Percentiles rank a stretch among this genome's conserved stretches.
Evolutionary conservation across 2,329 filamentous ascomycete genomes (phyloP).

Genomic region (Verticillium albo-atrum): DNA sequence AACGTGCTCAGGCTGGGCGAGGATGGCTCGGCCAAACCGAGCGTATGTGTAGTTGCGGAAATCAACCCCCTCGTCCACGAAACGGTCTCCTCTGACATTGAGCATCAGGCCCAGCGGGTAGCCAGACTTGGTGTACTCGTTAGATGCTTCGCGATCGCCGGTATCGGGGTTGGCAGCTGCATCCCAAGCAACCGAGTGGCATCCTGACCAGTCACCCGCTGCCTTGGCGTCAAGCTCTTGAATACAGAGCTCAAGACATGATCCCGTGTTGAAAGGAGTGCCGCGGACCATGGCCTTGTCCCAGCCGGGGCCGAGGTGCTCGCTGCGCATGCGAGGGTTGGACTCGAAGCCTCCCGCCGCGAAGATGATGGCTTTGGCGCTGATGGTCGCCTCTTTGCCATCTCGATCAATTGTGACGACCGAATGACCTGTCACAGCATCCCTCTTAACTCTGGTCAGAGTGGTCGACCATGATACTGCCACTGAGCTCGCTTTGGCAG

Average conservation of each 20-base stretch:
- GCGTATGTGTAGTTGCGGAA: constrained; percentile 66
- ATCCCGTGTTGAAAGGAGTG: constrained; percentile 61
- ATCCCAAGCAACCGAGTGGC: constrained; percentile 63
- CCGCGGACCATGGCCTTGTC: constrained; percentile 58
- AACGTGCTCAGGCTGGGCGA: constrained; percentile 50
- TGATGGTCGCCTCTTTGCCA: constrained; percentile 21
- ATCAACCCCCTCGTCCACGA: constrained; percentile 64
- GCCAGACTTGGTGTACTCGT: constrained; percentile 65
- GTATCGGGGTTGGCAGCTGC: constrained; percentile 49
- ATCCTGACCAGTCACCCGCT: constrained; percentile 59
- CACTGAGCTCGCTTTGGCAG: constrained; percentile 38
- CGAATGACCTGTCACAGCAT: constrained; percentile 22
- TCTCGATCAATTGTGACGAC: constrained; percentile 23
- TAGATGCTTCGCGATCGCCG: constrained; percentile 56
- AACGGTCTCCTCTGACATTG: constrained; percentile 53
- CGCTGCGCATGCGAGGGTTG: constrained; percentile 49
- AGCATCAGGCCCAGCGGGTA: constrained; percentile 65
- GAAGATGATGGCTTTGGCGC: constrained; percentile 40
- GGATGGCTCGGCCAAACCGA: constrained; percentile 57
- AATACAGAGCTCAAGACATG: constrained; percentile 49
- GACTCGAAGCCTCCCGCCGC: constrained; percentile 63
- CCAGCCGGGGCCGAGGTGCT: constrained; percentile 55
- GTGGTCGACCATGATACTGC: constrained; percentile 40
- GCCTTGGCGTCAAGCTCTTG: constrained; percentile 43
- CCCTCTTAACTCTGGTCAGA: constrained; percentile 32